phyloP scores from a whole-genome alignment of 2,329 filamentous ascomycete genomes.

The Aspergillus ochraceoroseus region DNA sequence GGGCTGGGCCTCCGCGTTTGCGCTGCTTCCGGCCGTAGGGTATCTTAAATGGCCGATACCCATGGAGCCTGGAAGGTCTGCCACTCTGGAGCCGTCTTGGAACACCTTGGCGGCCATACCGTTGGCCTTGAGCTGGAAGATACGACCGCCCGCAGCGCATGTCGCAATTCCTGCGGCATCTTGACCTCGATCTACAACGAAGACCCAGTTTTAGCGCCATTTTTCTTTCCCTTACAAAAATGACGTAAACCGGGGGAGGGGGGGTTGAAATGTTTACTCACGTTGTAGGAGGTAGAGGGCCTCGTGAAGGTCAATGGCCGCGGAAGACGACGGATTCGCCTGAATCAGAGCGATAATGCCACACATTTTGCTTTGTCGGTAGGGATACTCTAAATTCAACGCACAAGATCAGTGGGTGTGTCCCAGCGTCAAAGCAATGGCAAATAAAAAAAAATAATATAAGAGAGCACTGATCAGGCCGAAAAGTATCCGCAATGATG shows the following conservation, averaged over 20 bases:
- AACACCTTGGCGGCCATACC: conserved; percentile 85
- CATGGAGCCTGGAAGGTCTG: conserved; percentile 77
- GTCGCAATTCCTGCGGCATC: conserved; percentile 83
- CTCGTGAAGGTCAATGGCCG: conserved; percentile 64
- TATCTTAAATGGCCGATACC: conserved; percentile 82
- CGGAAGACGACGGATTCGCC: conserved; percentile 50
- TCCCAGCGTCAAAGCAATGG: conserved; percentile 6
- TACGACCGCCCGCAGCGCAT: conserved; percentile 68
- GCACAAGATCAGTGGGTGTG: too few species aligned
- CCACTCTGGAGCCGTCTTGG: conserved; percentile 67
- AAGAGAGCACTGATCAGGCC: conserved; percentile 25
- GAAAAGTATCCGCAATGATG: conserved; percentile 41
- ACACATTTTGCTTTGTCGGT: conserved; percentile 49
- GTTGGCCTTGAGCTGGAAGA: conserved; percentile 86
- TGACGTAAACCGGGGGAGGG: too few species aligned
- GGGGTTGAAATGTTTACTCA: conserved; percentile 22
- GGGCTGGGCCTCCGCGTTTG: conserved; percentile 81
- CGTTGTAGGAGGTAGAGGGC: conserved; percentile 65
- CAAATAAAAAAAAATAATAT: conserved; percentile 12
- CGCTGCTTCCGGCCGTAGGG: conserved; percentile 79
- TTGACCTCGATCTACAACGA: conserved; percentile 60
- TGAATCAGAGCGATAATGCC: conserved; percentile 59
- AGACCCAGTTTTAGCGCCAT: conserved; percentile 29
- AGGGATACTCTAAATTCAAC: conserved; percentile 24
- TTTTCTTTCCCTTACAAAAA: too few species aligned